Conservation (phyloP, 1,284 basidiomycete genomes). For the Irpex sp. region DNA sequence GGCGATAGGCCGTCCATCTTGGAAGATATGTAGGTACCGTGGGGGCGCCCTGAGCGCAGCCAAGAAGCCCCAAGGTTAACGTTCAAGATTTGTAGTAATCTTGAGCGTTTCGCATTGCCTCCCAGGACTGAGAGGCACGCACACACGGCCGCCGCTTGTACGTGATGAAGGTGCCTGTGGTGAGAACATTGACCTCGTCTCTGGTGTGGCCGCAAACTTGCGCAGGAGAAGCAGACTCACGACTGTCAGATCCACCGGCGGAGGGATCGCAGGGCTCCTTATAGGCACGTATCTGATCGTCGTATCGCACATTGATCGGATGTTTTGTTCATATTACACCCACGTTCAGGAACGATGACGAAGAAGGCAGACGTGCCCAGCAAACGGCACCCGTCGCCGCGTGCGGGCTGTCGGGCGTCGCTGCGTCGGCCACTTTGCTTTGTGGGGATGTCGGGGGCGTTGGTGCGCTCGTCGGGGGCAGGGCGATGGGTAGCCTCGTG, state of each 20-base stretch:
- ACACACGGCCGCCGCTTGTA: constrained; percentile 3
- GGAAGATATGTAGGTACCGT: background rate
- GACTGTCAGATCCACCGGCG: constrained; percentile 9
- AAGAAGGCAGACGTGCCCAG: background rate
- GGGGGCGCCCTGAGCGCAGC: constrained; percentile 4
- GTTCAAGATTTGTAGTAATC: constrained; percentile 1
- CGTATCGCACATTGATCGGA: constrained; percentile 15
- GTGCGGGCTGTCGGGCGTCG: background rate
- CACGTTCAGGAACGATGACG: constrained; percentile 7
- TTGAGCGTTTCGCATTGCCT: constrained; percentile 12
- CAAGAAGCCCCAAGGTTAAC: constrained; percentile 6
- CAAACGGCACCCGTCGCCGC: background rate
- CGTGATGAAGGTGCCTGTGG: constrained; percentile 2
- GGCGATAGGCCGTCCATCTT: constrained; percentile 4
- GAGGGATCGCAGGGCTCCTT: constrained; percentile 6
- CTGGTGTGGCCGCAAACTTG: background rate
- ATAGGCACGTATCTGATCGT: constrained; percentile 14
- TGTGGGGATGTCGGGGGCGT: background rate
- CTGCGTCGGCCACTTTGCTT: too few species aligned
- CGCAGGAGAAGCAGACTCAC: background rate
- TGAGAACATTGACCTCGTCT: background rate
- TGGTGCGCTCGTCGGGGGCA: background rate
- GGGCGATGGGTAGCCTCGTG: constrained; percentile 14
- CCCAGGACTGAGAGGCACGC: constrained; percentile 2
- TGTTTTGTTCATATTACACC: constrained; percentile 6